Evolutionary conservation across 2,329 filamentous ascomycete genomes (phyloP).

Genomic region (Cercospora sesami): DNA sequence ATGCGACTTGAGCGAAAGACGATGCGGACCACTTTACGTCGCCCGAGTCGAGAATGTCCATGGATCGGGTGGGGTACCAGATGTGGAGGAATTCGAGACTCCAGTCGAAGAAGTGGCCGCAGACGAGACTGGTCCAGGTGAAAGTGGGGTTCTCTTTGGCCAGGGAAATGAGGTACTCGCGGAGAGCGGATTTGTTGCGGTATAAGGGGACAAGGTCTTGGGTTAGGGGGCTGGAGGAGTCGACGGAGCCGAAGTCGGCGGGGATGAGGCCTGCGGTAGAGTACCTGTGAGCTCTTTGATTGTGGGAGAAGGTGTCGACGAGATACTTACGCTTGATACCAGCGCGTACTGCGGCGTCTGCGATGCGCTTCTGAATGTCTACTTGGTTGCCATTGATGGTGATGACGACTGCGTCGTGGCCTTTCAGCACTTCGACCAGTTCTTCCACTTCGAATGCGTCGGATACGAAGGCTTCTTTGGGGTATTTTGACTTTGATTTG

Average conservation of each 20-base stretch:
- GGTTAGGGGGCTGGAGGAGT: slow-evolving; percentile 41
- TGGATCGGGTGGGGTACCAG: slow-evolving; percentile 51
- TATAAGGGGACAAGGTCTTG: slow-evolving; percentile 54
- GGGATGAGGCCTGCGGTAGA: slow-evolving; percentile 56
- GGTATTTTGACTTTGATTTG: slow-evolving; percentile 41
- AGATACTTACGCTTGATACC: slow-evolving; percentile 53
- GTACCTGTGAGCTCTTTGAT: not conserved
- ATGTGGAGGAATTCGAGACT: slow-evolving; percentile 57
- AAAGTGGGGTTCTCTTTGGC: slow-evolving; percentile 44
- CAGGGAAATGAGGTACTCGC: slow-evolving; percentile 55
- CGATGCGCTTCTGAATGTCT: slow-evolving; percentile 51
- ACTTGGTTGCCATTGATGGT: slow-evolving; percentile 47
- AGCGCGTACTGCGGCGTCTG: slow-evolving; percentile 60
- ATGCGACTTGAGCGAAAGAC: slow-evolving; percentile 54
- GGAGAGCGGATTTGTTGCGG: slow-evolving; percentile 48
- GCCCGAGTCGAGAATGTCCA: slow-evolving; percentile 59
- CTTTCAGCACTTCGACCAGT: slow-evolving; percentile 54
- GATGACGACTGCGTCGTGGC: slow-evolving; percentile 59
- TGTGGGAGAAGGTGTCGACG: not conserved
- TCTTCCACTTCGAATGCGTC: slow-evolving; percentile 52
- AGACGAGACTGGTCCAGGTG: slow-evolving; percentile 61
- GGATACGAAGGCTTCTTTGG: slow-evolving; percentile 42
- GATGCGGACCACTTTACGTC: slow-evolving; percentile 54
- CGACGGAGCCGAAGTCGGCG: slow-evolving; percentile 57
- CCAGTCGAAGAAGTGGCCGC: slow-evolving; percentile 64